These are phyloP conservation scores for Backusella luteola DNA, from an alignment of 192 early-diverging fungal species.

Conservation along the genomic window DNA sequence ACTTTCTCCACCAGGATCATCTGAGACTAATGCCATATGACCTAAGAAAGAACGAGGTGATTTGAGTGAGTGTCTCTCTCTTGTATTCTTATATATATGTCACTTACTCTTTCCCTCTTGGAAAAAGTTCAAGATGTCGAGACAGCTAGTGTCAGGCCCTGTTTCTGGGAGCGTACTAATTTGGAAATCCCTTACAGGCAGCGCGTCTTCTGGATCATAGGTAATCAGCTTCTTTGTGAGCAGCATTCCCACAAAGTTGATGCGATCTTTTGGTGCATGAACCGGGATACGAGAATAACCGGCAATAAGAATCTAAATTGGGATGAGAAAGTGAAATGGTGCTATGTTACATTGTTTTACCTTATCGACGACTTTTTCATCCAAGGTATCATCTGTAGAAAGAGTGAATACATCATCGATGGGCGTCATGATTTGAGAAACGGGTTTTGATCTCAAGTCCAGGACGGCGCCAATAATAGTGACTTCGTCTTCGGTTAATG, in stretches of 20 bases:
- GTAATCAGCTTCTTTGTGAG: conserved; percentile 71
- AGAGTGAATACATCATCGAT: conserved; percentile 67
- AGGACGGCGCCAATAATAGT: conserved; percentile 75
- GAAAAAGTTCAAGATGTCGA: conserved; percentile 80
- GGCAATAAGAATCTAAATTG: conserved; percentile 46
- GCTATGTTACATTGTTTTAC: not conserved
- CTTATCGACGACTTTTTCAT: conserved; percentile 50
- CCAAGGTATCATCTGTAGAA: conserved; percentile 54
- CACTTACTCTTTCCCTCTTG: conserved; percentile 68
- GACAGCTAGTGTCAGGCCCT: conserved; percentile 49
- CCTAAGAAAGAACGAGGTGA: conserved; percentile 9
- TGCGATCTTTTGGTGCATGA: conserved; percentile 50
- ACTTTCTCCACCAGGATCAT: conserved; percentile 45
- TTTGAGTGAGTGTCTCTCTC: too few species aligned
- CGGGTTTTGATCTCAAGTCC: conserved; percentile 69
- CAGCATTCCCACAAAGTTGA: conserved; percentile 71
- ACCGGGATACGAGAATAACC: conserved; percentile 80
- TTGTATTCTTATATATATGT: not conserved
- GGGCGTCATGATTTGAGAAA: conserved; percentile 68
- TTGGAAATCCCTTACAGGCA: conserved; percentile 58
- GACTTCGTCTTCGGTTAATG: conserved; percentile 73
- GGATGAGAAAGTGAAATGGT: not conserved
- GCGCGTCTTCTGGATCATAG: conserved; percentile 65
- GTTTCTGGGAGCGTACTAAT: conserved; percentile 50
- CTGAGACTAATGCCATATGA: conserved; percentile 68